Evolutionary conservation across 1,139 yeast genomes (phyloP), one percentile per base, ranked within the genome.

Genomic region (Taiozyma onychis): DNA sequence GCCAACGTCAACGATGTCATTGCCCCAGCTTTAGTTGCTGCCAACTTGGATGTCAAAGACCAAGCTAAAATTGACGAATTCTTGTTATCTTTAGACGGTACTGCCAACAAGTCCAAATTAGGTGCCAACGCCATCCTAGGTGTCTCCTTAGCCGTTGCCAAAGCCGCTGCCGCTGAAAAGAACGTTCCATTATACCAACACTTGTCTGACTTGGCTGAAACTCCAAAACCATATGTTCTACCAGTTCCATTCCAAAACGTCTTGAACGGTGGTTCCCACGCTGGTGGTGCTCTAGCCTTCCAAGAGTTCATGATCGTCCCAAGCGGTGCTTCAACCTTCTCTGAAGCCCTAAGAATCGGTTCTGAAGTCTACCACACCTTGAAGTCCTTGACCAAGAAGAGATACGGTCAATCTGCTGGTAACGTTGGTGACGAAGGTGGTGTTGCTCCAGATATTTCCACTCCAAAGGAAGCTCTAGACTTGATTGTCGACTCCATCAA

Each of bases 351-450:
- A 73, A 87, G 96, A 79, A 87, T 88, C 63, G 97, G 97, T 73
- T 77, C 96, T 59, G 98, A 91, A 80, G 96, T 90, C 65, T 91
- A 91, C 89, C 97, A 89, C 81, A 78, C 80, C 77, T 84, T 91
- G 75, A 91, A 91, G 81, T 74, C 90, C 59, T 77, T 87, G 66
- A 85, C 97, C 72, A 88, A 88, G 83, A 83, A 87, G 83, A 80
- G 77, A 73, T 91, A 90, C 83, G 98, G 98, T 71, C 85, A 87
- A 70, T 85, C 95, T 58, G 98, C 98, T 67, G 97, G 96, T 77
- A 91, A 91, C 78, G 97, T 91, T 70, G 98, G 98, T 83, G 98
- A 91, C 76, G 97, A 91, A 81, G 97, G 98, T 84, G 98, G 98
- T 81, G 96, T 91, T 79, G 97, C 97, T 66, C 98, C 98, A 73